A percentile compares a stretch with the other conserved stretches of the same genome.
Conservation (phyloP, 1,284 basidiomycete genomes). For the Ganoderma boninense region DNA sequence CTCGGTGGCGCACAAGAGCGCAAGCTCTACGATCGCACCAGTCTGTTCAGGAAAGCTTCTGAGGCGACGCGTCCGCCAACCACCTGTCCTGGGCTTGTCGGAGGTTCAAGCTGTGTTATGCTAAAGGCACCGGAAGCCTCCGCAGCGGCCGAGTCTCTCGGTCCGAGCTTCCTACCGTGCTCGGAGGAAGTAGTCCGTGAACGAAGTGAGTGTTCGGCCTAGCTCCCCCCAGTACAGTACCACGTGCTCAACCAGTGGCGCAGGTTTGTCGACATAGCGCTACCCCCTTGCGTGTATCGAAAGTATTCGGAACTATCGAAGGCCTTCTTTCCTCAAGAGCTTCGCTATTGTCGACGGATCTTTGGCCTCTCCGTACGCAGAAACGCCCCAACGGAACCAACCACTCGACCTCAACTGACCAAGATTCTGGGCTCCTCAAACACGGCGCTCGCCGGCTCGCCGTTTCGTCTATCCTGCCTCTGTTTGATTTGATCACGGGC, state of each 20-base stretch:
- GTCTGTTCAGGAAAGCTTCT: not conserved
- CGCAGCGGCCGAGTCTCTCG: slow-evolving; percentile 34
- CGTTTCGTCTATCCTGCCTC: slow-evolving; percentile 64
- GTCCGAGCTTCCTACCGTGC: slow-evolving; percentile 10
- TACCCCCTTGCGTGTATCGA: not conserved
- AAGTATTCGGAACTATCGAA: not conserved
- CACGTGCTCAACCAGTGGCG: not conserved
- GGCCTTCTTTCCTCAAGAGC: not conserved
- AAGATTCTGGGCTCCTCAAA: not conserved
- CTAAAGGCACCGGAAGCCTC: slow-evolving; percentile 31
- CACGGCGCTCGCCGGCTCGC: slow-evolving; percentile 41
- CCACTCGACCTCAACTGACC: slow-evolving; percentile 21
- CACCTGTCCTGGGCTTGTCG: slow-evolving; percentile 12
- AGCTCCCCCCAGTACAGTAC: slow-evolving; percentile 1
- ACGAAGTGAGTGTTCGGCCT: slow-evolving; percentile 6
- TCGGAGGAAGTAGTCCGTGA: slow-evolving; percentile 8
- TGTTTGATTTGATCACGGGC: slow-evolving; percentile 42
- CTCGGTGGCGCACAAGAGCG: not conserved
- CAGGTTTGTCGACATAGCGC: not conserved
- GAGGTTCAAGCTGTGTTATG: slow-evolving; percentile 27
- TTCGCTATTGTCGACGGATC: slow-evolving; percentile 6
- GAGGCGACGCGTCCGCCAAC: not conserved
- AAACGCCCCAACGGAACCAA: slow-evolving; percentile 33
- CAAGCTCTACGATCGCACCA: not conserved
- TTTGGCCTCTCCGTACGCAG: slow-evolving; percentile 1